These are phyloP conservation scores for Wickerhamiella sorbophila DNA, from an alignment of 805 yeast genomes.

Conservation along the genomic window DNA sequence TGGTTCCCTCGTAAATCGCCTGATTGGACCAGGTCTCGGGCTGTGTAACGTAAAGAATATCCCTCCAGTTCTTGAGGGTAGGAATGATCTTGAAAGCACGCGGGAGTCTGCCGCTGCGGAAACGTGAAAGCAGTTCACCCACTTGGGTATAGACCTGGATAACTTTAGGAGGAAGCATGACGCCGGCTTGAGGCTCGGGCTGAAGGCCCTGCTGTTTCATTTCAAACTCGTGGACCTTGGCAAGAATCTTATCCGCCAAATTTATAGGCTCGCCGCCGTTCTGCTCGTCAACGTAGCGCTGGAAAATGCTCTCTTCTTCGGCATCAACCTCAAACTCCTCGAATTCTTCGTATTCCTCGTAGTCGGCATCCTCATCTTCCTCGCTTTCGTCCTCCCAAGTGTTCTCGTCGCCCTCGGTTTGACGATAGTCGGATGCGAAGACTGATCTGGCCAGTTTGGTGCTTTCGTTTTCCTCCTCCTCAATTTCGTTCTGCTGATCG, in stretches of 20 bases:
- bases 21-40: constrained; percentile 94
- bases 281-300: constrained; percentile 36
- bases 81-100: constrained; percentile 92
- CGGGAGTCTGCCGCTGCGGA: constrained; percentile 95
- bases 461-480: constrained; percentile 35
- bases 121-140: constrained; percentile 71
- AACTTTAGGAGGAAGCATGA: constrained; percentile 87
- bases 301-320: constrained; percentile 73
- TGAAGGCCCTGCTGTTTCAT: constrained; percentile 24
- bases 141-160: constrained; percentile 88
- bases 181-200: constrained; percentile 34
- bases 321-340: constrained; percentile 59
- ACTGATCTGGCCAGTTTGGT: constrained; percentile 9
- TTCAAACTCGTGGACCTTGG: constrained; percentile 51
- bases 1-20: constrained; percentile 88
- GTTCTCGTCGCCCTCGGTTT: constrained; percentile 31
- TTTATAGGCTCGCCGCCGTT: constrained; percentile 17
- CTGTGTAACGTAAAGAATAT: constrained; percentile 78
- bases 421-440: neutral
- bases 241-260: constrained; percentile 88
- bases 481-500: constrained; percentile 86
- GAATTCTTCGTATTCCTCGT: constrained; percentile 35
- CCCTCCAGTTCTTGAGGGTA: constrained; percentile 87
- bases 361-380: constrained; percentile 33
- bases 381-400: constrained; percentile 32